Evolutionary conservation across 148 eudicot genomes (phyloP), one percentile per base, ranked within the genome.

Genomic region (Amaranthus palmeri): DNA sequence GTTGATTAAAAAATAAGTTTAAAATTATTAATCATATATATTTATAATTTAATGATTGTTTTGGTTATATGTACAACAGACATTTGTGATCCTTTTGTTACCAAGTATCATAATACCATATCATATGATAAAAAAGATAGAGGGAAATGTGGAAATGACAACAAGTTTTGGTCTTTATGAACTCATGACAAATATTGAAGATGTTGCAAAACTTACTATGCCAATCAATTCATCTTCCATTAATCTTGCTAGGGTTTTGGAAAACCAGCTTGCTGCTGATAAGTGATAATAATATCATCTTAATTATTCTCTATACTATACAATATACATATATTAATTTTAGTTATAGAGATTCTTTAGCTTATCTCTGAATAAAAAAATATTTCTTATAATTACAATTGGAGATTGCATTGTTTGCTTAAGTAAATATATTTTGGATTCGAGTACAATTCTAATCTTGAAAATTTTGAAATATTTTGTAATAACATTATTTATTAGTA

Each of bases 51-150:
- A 36, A 17, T 48, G 3, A 14, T 10, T 74, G 67, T 9, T 62
- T 17, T 70, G 47, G 56, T 74, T 43, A 51, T 17, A 8, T 54
- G 10, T 1, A 61, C 42, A 80, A 71, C 84, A 92, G 96, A 81
- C 81, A 51, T 1, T 88, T 64, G 61, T 48, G 15, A 78, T 83
- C 61, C 65, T 92, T 52, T 62, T 80, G 63, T 49, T 86, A 9
- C 86, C 91, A 0, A 60, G 81, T 65, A 73, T 83, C 36, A 49
- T 82, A 41, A 67, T 86, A 42, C 85, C 90, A 11, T 79, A 79
- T 13, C 54, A 65, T 6, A 85, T 68, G 54, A 79, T 66, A 46
- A 79, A 72, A 68, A 72, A 63, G 49, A 76, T 84, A 7, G 87
- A 85, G 74, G 46, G 73, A 8, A 64, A 78, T 45, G 73, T 81